Percentiles rank a stretch among this genome's conserved stretches.
phyloP scores from a whole-genome alignment of 768 basidiomycete genomes.

The Pleurotus salmoneostramineus region DNA sequence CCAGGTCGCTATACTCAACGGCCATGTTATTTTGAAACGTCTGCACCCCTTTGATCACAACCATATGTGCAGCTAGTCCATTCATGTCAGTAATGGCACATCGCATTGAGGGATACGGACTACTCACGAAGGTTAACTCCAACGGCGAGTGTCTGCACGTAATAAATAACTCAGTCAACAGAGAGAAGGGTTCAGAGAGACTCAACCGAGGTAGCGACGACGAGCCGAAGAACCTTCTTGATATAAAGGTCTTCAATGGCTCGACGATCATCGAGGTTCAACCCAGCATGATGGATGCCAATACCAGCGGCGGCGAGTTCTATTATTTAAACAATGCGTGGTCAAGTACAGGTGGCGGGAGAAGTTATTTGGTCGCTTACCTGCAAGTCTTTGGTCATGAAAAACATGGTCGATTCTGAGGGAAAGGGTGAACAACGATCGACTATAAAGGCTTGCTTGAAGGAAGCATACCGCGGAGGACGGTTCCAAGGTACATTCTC shows the following conservation, averaged over 20 bases:
- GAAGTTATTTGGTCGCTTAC: slow-evolving; percentile 29
- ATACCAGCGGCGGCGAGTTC: slow-evolving; percentile 73
- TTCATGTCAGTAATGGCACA: slow-evolving; percentile 1
- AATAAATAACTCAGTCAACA: neutral
- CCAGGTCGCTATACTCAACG: slow-evolving; percentile 86
- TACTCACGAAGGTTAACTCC: slow-evolving; percentile 91
- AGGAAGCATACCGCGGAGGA: slow-evolving; percentile 41
- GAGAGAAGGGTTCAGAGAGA: slow-evolving; percentile 8
- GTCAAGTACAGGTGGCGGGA: neutral
- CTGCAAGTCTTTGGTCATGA: slow-evolving; percentile 62
- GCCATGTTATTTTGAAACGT: slow-evolving; percentile 66
- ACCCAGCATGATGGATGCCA: slow-evolving; percentile 90
- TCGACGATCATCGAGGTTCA: slow-evolving; percentile 69
- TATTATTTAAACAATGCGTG: slow-evolving; percentile 16
- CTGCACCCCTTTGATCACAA: slow-evolving; percentile 89
- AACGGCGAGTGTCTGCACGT: slow-evolving; percentile 80
- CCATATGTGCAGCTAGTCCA: slow-evolving; percentile 79
- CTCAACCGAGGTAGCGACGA: slow-evolving; percentile 82
- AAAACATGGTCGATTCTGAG: slow-evolving; percentile 54
- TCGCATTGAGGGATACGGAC: no score
- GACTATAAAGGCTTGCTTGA: neutral
- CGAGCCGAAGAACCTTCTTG: slow-evolving; percentile 55
- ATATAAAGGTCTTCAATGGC: slow-evolving; percentile 72
- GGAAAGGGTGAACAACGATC: neutral
- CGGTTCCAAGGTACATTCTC: slow-evolving; percentile 65